Evolutionary conservation across 106 monocot species (phyloP).

Genomic region (Allium sativum): DNA sequence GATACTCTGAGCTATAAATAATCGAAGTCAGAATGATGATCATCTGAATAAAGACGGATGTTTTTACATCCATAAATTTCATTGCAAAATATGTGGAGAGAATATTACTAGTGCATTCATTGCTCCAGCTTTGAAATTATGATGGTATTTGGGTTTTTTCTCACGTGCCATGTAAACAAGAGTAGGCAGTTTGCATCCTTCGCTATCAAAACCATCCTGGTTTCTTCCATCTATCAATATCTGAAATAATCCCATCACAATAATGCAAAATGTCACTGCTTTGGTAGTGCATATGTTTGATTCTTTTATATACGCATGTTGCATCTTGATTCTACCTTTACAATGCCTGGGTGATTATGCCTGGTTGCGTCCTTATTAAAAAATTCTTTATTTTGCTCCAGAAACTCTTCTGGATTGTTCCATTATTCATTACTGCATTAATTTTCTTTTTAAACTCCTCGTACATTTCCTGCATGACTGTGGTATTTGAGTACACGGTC

Average conservation of each 20-base stretch:
- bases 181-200: constrained; percentile 25
- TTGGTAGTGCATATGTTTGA: not conserved
- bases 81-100: not conserved
- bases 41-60: not conserved
- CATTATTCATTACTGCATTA: constrained; percentile 6
- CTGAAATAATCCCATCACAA: constrained; percentile 11
- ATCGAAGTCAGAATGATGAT: not conserved
- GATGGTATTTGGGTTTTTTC: constrained; percentile 46
- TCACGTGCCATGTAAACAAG: constrained; percentile 63
- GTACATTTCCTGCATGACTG: constrained; percentile 16
- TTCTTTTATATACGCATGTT: not conserved
- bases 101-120: constrained; percentile 57
- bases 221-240: constrained; percentile 33
- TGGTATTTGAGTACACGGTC: not conserved
- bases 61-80: not conserved
- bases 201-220: constrained; percentile 7
- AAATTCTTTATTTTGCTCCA: constrained; percentile 33
- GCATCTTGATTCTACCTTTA: constrained; percentile 13
- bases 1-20: constrained; percentile 25
- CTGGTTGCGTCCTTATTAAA: constrained; percentile 18
- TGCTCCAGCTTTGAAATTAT: constrained; percentile 78
- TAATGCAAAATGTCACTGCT: not conserved
- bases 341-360: constrained; percentile 28
- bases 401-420: constrained; percentile 15
- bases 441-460: constrained; percentile 22